phyloP scores from a whole-genome alignment of 2,329 filamentous ascomycete genomes.

The Colletotrichum incanum region DNA sequence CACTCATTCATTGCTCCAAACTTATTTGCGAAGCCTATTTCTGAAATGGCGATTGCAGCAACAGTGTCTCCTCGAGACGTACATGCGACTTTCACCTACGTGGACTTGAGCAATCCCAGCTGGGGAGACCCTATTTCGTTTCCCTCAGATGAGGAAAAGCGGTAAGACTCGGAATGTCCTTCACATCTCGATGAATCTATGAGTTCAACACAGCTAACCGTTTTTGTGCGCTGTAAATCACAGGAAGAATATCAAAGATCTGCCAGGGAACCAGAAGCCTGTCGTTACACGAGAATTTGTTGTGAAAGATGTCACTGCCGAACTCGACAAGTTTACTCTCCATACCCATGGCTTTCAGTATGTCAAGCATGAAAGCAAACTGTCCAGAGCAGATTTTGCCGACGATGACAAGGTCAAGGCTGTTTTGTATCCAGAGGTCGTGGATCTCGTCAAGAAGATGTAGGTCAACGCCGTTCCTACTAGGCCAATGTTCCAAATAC shows the following conservation, averaged over 20 bases:
- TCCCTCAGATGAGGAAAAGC: conserved; percentile 12
- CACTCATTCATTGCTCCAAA: neutral
- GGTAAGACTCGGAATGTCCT: neutral
- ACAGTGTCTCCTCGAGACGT: neutral
- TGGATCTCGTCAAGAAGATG: conserved; percentile 36
- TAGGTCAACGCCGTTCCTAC: neutral
- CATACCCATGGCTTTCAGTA: conserved; percentile 70
- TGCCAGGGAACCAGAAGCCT: conserved; percentile 10
- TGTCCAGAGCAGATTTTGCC: conserved; percentile 66
- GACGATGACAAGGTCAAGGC: conserved; percentile 63
- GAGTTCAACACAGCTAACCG: neutral
- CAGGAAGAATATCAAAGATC: conserved; percentile 11
- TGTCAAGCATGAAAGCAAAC: conserved; percentile 63
- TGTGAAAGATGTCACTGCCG: conserved; percentile 70
- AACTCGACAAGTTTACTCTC: conserved; percentile 75
- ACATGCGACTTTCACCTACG: neutral
- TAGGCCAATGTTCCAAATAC: neutral
- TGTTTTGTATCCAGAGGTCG: conserved; percentile 55
- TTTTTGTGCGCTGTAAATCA: neutral
- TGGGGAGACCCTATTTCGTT: conserved; percentile 21
- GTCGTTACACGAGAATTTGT: neutral
- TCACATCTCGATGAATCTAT: neutral
- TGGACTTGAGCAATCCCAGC: conserved; percentile 1
- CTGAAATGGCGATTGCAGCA: neutral
- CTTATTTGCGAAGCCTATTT: neutral